Base-by-base conservation (phyloP, 768 basidiomycete species). In the Trametes coccinea region DNA sequence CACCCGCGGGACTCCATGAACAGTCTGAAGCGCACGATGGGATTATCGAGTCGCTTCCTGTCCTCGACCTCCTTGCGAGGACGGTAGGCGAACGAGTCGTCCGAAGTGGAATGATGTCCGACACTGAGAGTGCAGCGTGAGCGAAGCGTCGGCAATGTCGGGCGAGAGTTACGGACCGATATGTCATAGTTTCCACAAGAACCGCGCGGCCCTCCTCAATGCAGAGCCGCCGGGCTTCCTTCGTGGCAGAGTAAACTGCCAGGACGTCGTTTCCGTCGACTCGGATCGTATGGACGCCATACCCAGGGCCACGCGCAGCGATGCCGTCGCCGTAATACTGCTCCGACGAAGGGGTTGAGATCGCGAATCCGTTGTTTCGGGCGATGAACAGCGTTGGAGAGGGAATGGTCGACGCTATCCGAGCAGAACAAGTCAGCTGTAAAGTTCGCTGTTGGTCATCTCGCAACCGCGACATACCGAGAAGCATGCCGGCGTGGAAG, bases 281-380 rank as follows among this genome's bases (percentile, higher is more conserved):
- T 31, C 95, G 83, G 56, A 97, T 80, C 1, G 95, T 94, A 62
- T 94, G 90, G 17, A 97, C 83, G 6, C 95, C 95, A 71, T 97
- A 98, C 30, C 87, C 95, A 1, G 95, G 91, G 0, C 95, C 95
- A 27, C 95, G 85, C 29, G 89, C 83, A 2, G 93, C 94, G 66
- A 98, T 94, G 9, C 95, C 95, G 72, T 97, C 95, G 0, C 95
- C 95, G 61, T 89, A 82, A 72, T 85, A 98, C 69, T 97, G 95
- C 73, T 97, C 93, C 1, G 85, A 80, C 13, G 89, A 84, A 0
- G 95, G 95, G 3, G 95, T 97, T 50, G 92, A 95, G 71, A 98
- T 98, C 33, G 95, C 95, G 68, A 97, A 97, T 3, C 94, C 93
- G 68, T 96, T 96, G 67, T 90, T 90, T 37, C 89, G 84, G 11